Conservation (phyloP, 225 moss, liverwort and hornwort genomes). For the Rhytidiadelphus loreus region DNA sequence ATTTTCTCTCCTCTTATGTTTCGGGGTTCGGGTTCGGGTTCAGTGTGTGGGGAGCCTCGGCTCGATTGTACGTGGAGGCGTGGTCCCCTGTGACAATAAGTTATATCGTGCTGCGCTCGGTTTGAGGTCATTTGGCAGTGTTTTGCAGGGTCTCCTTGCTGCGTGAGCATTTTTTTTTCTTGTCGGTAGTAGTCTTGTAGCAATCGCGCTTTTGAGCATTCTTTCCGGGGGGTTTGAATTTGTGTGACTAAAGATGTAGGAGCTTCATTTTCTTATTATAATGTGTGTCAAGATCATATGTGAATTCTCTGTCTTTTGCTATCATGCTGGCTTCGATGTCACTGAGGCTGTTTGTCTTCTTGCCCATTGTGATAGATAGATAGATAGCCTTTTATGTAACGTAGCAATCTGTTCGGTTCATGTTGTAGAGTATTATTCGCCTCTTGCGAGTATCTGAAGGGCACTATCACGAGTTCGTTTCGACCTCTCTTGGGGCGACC, state of each 20-base stretch:
- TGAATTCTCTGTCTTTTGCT: background rate
- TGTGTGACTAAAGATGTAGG: background rate
- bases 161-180: background rate
- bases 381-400: background rate
- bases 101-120: background rate
- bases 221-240: slow-evolving; percentile 1
- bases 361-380: background rate
- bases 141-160: background rate
- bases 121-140: background rate
- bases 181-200: slow-evolving; percentile 18
- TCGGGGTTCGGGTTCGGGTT: background rate
- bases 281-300: background rate
- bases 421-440: background rate
- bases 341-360: slow-evolving; percentile 1
- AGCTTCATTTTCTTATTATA: background rate
- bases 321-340: slow-evolving; percentile 5
- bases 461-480: background rate
- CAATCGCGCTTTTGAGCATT: background rate
- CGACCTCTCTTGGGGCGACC: background rate
- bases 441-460: background rate
- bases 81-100: background rate
- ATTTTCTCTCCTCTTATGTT: background rate
- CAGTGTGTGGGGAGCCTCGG: background rate
- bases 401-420: background rate
- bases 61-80: background rate